Conservation (phyloP, 495 filamentous ascomycete species). For the Entonaema liquescens region DNA sequence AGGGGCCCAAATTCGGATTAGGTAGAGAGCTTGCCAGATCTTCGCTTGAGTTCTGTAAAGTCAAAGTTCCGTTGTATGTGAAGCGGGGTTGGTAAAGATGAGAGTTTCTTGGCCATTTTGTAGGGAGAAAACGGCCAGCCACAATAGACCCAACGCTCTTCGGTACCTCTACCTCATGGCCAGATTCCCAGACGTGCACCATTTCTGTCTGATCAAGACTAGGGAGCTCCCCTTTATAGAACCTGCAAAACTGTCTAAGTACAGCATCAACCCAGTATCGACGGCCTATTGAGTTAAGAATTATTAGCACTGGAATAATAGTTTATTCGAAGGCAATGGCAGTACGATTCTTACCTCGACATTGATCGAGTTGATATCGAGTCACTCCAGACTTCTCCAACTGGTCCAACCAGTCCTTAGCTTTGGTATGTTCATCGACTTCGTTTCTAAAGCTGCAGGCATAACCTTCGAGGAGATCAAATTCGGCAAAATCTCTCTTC, state of each 20-base stretch:
- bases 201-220: constrained; percentile 4
- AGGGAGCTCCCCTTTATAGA: background rate
- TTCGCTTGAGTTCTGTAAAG: background rate
- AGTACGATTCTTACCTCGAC: constrained; percentile 7
- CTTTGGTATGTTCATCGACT: background rate
- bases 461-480: constrained; percentile 8
- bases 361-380: constrained; percentile 5
- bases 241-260: constrained; percentile 6
- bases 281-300: constrained; percentile 1
- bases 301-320: background rate
- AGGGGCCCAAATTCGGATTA: background rate
- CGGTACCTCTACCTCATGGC: background rate
- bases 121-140: constrained; percentile 11
- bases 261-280: constrained; percentile 18
- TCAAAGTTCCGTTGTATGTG: too few species aligned
- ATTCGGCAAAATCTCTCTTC: background rate
- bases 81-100: background rate
- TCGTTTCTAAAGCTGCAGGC: constrained; percentile 9
- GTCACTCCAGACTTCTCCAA: constrained; percentile 18
- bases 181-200: constrained; percentile 7
- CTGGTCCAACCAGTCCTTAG: constrained; percentile 11
- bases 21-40: background rate
- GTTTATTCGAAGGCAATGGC: too few species aligned
- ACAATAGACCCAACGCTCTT: background rate
- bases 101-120: background rate